Evolutionary conservation across 2,329 filamentous ascomycete species (phyloP).

Genomic region (Xylariaceae sp.): DNA sequence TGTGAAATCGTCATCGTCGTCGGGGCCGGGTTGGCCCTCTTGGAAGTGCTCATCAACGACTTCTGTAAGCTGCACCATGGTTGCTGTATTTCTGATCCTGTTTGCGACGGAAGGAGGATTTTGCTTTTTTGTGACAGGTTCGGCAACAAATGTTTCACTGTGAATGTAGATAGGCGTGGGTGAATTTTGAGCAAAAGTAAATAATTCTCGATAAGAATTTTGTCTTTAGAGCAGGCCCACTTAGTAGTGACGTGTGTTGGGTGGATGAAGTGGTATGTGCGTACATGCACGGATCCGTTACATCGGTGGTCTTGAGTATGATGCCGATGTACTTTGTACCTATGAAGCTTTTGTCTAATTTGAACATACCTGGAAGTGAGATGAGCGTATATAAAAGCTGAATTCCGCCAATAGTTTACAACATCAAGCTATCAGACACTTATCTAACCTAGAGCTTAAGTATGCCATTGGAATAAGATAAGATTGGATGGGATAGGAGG

Average conservation of each 20-base stretch:
- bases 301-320: not conserved
- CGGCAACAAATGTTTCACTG: not conserved
- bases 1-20: conserved; percentile 89
- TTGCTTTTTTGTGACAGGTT: not conserved
- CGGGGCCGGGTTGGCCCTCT: conserved; percentile 66
- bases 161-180: not conserved
- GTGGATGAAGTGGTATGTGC: not conserved
- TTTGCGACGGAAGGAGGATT: not conserved
- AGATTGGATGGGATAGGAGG: no score
- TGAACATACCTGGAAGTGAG: no score
- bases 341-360: no score
- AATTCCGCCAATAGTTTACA: no score
- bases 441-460: no score
- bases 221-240: not conserved
- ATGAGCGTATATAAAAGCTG: no score
- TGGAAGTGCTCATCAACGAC: conserved; percentile 96
- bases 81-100: conserved; percentile 3
- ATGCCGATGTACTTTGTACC: not conserved
- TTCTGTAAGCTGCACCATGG: conserved; percentile 95
- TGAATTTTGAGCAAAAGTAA: not conserved
- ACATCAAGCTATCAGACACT: no score
- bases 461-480: no score
- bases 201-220: not conserved
- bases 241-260: not conserved
- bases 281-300: not conserved